Evolutionary conservation across 305 asterid species (phyloP).

Genomic region (Fraxinus platypoda): DNA sequence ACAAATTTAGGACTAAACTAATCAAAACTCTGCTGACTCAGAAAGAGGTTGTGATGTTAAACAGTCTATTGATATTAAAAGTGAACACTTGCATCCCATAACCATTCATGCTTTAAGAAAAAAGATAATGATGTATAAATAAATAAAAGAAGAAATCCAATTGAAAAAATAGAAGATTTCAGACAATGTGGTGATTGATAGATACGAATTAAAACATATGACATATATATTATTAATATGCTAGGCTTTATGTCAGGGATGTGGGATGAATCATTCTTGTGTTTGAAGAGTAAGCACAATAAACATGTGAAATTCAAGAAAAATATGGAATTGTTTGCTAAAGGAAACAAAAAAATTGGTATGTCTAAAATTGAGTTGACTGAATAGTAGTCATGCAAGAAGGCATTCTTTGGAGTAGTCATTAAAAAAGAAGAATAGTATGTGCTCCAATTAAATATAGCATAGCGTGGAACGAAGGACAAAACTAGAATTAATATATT

Average conservation of each 20-base stretch:
- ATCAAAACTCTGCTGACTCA: neutral
- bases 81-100: neutral
- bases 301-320: neutral
- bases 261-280: neutral
- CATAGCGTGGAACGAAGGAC: neutral
- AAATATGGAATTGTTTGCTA: neutral
- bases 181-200: neutral
- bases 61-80: neutral
- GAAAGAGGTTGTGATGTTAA: neutral
- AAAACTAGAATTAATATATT: neutral
- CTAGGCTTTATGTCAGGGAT: neutral
- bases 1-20: slow-evolving; percentile 12
- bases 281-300: neutral
- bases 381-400: neutral
- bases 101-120: neutral
- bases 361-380: neutral
- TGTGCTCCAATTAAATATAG: neutral
- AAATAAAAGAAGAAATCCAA: neutral
- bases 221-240: neutral
- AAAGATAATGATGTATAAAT: neutral
- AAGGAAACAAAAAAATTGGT: neutral
- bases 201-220: neutral
- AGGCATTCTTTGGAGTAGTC: neutral
- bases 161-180: neutral
- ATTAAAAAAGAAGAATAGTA: neutral